phyloP scores from a whole-genome alignment of 306 rosid genomes.

The Cucurbita argyrosperma region DNA sequence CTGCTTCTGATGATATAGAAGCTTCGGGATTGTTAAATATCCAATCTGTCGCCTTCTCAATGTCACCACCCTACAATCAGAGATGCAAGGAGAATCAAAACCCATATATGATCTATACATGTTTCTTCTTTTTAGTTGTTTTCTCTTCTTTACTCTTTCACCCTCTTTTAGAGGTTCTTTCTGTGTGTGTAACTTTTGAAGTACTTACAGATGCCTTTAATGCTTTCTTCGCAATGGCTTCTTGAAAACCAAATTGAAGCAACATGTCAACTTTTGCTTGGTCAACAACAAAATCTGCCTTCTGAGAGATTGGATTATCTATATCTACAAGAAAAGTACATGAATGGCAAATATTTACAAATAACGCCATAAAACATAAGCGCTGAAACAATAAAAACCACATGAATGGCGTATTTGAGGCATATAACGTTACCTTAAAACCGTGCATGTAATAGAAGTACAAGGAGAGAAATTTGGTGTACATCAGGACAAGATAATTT shows the following conservation, averaged over 20 bases:
- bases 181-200: background rate
- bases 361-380: slow-evolving; percentile 4
- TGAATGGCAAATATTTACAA: background rate
- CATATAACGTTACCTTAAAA: background rate
- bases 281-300: slow-evolving; percentile 41
- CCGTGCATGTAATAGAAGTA: background rate
- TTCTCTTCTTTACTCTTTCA: background rate
- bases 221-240: slow-evolving; percentile 68
- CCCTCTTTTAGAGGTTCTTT: background rate
- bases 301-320: slow-evolving; percentile 46
- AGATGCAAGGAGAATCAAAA: background rate
- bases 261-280: slow-evolving; percentile 67
- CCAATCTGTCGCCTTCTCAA: slow-evolving; percentile 99
- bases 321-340: slow-evolving; percentile 33
- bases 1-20: slow-evolving; percentile 32
- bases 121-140: background rate
- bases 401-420: too few species aligned
- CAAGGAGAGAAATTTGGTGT: background rate
- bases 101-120: background rate
- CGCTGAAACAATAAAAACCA: background rate
- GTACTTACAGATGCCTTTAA: slow-evolving; percentile 61
- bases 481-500: background rate
- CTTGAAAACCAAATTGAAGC: slow-evolving; percentile 87
- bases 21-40: slow-evolving; percentile 78
- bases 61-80: slow-evolving; percentile 56